phyloP scores from a whole-genome alignment of 495 filamentous ascomycete genomes.

The Acidiella bohemica region DNA sequence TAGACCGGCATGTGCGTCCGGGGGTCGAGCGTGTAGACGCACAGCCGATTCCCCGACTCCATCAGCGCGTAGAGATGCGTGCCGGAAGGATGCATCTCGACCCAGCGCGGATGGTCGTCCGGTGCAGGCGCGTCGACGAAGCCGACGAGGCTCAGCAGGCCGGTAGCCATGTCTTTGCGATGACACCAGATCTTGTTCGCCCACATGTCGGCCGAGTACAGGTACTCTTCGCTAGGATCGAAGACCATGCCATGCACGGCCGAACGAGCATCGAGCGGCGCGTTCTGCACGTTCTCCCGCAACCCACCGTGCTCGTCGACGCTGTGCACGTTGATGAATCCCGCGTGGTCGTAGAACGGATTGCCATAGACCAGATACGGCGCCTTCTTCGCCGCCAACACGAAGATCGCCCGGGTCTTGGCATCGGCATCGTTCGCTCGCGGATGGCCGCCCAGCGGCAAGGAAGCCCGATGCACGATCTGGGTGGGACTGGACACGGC shows the following conservation, averaged over 20 bases:
- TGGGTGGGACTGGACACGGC: slow-evolving; percentile 62
- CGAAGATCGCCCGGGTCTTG: slow-evolving; percentile 76
- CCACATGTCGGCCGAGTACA: slow-evolving; percentile 73
- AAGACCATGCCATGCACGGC: slow-evolving; percentile 86
- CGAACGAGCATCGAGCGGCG: slow-evolving; percentile 55
- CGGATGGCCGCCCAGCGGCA: slow-evolving; percentile 52
- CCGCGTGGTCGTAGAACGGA: slow-evolving; percentile 75
- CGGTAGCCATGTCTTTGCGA: slow-evolving; percentile 49
- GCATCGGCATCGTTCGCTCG: slow-evolving; percentile 52
- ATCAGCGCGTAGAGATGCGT: slow-evolving; percentile 72
- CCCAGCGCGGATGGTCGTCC: slow-evolving; percentile 71
- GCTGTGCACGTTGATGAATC: slow-evolving; percentile 65
- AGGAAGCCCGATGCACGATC: slow-evolving; percentile 60
- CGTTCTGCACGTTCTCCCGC: slow-evolving; percentile 61
- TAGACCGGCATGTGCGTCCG: slow-evolving; percentile 66
- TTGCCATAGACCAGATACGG: slow-evolving; percentile 74
- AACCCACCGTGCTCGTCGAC: slow-evolving; percentile 49
- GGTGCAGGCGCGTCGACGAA: slow-evolving; percentile 54
- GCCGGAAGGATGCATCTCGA: slow-evolving; percentile 61
- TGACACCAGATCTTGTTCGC: slow-evolving; percentile 83
- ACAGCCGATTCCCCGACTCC: slow-evolving; percentile 71
- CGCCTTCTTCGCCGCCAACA: slow-evolving; percentile 59
- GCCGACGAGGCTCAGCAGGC: slow-evolving; percentile 52
- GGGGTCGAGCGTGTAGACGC: slow-evolving; percentile 66
- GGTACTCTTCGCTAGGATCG: slow-evolving; percentile 66